Conservation (phyloP, 495 filamentous ascomycete genomes). For the Xylaria curta region DNA sequence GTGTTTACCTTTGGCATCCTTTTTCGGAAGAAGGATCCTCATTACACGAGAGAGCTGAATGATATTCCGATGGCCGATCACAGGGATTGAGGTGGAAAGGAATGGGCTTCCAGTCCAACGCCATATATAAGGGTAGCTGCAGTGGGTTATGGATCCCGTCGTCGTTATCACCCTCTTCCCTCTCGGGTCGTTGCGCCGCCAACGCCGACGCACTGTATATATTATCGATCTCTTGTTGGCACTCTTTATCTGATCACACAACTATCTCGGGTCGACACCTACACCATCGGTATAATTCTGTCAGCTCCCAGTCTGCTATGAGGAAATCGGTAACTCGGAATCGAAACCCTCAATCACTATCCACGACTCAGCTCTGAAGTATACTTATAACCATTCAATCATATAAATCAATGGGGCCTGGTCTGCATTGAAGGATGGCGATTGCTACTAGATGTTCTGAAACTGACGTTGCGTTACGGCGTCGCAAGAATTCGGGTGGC, state of each 20-base stretch:
- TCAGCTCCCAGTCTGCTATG: neutral
- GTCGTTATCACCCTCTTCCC: too few relatives aligned
- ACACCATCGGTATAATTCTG: neutral
- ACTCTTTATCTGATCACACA: too few relatives aligned
- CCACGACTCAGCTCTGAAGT: neutral
- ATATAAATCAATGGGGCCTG: neutral
- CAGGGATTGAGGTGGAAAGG: neutral
- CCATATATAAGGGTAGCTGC: too few relatives aligned
- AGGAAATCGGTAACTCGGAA: neutral
- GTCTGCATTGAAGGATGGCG: neutral
- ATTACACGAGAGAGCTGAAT: neutral
- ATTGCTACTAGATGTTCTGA: neutral
- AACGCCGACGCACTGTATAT: too few relatives aligned
- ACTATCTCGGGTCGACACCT: too few relatives aligned
- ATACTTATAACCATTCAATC: neutral
- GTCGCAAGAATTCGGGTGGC: neutral
- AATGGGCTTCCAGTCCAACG: too few relatives aligned
- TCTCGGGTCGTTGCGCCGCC: too few relatives aligned
- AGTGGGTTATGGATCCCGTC: too few relatives aligned
- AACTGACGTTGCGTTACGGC: neutral
- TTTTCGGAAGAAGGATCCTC: constrained; percentile 1
- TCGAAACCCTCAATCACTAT: neutral
- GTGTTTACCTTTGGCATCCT: constrained; percentile 38
- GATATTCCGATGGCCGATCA: neutral
- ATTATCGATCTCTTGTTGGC: too few relatives aligned